These are phyloP conservation scores for Glycyrrhiza uralensis DNA, from an alignment of 306 rosid genomes.

Conservation along the genomic window DNA sequence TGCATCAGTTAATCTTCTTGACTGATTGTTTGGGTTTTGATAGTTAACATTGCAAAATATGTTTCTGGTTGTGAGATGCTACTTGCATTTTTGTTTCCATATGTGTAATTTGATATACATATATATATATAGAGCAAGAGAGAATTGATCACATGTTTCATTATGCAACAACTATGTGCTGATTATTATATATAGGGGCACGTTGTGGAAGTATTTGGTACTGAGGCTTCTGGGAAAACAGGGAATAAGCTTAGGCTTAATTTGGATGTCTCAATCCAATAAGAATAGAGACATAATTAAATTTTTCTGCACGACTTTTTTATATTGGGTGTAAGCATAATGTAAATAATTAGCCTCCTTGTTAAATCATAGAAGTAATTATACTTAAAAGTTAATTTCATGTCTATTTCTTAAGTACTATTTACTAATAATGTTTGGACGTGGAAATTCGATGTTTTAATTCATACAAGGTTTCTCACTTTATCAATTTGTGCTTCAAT, in stretches of 20 bases:
- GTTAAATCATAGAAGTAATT: no score
- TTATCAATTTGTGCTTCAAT: no score
- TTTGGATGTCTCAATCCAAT: no score
- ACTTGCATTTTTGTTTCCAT: background rate
- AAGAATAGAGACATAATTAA: no score
- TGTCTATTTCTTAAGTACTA: no score
- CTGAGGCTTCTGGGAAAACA: slow-evolving; percentile 98
- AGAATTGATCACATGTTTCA: background rate
- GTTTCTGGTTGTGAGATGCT: background rate
- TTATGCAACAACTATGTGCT: background rate
- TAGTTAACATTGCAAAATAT: background rate
- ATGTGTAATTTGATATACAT: no score
- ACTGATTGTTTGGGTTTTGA: background rate
- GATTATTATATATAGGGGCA: slow-evolving; percentile 63
- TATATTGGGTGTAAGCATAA: no score
- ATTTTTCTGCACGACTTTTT: no score
- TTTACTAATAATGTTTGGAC: background rate
- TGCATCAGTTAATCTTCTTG: no score
- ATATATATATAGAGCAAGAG: background rate
- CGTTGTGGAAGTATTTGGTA: slow-evolving; percentile 94
- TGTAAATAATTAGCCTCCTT: no score
- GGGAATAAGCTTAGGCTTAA: no score
- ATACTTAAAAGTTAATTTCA: no score
- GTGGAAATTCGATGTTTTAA: background rate
- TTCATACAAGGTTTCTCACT: background rate